A percentile compares a stretch with the other conserved stretches of the same genome.
These are phyloP conservation scores for Oxytropis ochrocephala DNA, from an alignment of 306 rosid species.

Conservation along the genomic window DNA sequence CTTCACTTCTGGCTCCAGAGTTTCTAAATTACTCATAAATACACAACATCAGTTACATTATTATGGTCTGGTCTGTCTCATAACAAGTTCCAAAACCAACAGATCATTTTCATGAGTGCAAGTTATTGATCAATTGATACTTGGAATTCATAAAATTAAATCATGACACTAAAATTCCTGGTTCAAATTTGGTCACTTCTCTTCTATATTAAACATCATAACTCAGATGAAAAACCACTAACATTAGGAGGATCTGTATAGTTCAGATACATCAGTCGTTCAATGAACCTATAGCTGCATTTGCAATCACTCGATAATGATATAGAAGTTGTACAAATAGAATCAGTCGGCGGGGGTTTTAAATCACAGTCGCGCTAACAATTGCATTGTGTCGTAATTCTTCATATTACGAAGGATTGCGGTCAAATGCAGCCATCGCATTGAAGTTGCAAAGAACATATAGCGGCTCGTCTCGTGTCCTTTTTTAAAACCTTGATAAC, in stretches of 20 bases:
- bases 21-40: conserved; percentile 39
- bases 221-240: not conserved
- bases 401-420: no score
- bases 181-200: not conserved
- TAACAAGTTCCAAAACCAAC: not conserved
- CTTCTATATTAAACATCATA: not conserved
- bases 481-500: no score
- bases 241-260: not conserved
- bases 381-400: no score
- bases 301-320: conserved; percentile 2
- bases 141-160: conserved; percentile 15
- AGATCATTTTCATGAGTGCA: conserved; percentile 1
- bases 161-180: not conserved
- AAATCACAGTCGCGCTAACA: no score
- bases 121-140: no score
- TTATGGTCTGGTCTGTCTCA: no score
- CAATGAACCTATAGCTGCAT: no score
- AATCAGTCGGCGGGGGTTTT: no score
- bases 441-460: no score
- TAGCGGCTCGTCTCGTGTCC: no score
- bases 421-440: no score
- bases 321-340: not conserved
- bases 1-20: conserved; percentile 84
- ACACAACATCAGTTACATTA: not conserved
- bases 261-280: no score